phyloP scores from a whole-genome alignment of 2,329 filamentous ascomycete genomes.

The Ceratocystis cubensis region DNA sequence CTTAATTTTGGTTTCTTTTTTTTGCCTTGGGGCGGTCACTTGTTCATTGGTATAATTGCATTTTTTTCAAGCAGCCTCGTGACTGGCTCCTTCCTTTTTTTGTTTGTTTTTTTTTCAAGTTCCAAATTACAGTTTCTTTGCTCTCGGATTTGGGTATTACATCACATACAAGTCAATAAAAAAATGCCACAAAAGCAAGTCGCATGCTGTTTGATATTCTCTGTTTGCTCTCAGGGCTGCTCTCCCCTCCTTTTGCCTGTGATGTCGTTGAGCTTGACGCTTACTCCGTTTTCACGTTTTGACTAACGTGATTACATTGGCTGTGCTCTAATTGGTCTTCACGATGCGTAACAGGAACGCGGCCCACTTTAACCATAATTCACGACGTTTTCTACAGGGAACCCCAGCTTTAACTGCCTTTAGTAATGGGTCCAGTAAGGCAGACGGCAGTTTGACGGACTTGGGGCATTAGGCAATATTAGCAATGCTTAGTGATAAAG shows the following conservation, averaged over 20 bases:
- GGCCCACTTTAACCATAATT: background rate
- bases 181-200: too few species aligned
- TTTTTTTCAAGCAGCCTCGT: background rate
- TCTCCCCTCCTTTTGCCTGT: background rate
- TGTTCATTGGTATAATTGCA: background rate
- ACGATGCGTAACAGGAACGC: background rate
- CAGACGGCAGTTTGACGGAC: background rate
- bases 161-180: background rate
- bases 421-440: background rate
- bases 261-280: constrained; percentile 2
- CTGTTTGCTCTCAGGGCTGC: background rate
- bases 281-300: background rate
- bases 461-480: background rate
- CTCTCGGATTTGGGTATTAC: background rate
- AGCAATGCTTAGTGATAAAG: background rate
- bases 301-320: constrained; percentile 10
- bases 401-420: background rate
- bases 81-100: background rate
- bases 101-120: background rate
- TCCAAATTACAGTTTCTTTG: background rate
- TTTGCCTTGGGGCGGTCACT: background rate
- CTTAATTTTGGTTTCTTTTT: background rate
- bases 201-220: background rate
- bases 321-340: constrained; percentile 3
- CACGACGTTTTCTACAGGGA: constrained; percentile 8